A percentile compares a stretch with the other conserved stretches of the same genome.
These are phyloP conservation scores for Lasiosphaeria miniovina DNA, from an alignment of 495 filamentous ascomycete species.

Conservation along the genomic window DNA sequence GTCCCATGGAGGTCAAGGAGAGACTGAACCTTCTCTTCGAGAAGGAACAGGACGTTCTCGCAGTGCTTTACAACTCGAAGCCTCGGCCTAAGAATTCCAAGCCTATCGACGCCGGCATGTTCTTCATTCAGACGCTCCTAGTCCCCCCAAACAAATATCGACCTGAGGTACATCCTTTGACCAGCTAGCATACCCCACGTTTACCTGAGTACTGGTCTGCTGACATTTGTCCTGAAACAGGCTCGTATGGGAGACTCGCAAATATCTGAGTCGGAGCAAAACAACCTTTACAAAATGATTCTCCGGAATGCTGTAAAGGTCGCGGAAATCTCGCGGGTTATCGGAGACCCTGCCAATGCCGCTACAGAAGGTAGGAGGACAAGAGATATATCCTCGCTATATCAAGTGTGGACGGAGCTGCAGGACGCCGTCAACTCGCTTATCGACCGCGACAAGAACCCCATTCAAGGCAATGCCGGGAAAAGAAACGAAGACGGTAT, in stretches of 20 bases:
- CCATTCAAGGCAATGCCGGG: constrained; percentile 68
- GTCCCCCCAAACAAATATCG: constrained; percentile 91
- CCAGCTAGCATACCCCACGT: no score
- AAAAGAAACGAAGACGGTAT: constrained; percentile 77
- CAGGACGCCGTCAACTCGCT: constrained; percentile 89
- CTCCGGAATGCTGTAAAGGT: constrained; percentile 67
- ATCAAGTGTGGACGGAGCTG: constrained; percentile 67
- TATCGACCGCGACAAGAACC: constrained; percentile 82
- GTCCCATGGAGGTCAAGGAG: constrained; percentile 70
- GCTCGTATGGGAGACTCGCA: constrained; percentile 72
- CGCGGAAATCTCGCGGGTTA: constrained; percentile 70
- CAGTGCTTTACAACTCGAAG: constrained; percentile 76
- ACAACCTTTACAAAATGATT: constrained; percentile 77
- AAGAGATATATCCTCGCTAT: constrained; percentile 43
- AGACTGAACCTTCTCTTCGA: constrained; percentile 77
- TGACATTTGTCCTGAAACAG: neutral
- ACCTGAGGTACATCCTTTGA: constrained; percentile 51
- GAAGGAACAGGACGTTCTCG: constrained; percentile 76
- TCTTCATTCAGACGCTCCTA: constrained; percentile 81
- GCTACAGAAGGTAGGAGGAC: constrained; percentile 39
- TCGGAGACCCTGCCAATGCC: constrained; percentile 38
- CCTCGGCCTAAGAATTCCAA: constrained; percentile 47
- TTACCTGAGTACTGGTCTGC: no score
- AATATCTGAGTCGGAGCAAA: constrained; percentile 81
- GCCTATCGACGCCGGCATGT: constrained; percentile 74